Percentiles rank a stretch among this genome's conserved stretches.
Evolutionary conservation across 2,329 filamentous ascomycete genomes (phyloP).

Genomic region (Pseudofabraea citricarpa): DNA sequence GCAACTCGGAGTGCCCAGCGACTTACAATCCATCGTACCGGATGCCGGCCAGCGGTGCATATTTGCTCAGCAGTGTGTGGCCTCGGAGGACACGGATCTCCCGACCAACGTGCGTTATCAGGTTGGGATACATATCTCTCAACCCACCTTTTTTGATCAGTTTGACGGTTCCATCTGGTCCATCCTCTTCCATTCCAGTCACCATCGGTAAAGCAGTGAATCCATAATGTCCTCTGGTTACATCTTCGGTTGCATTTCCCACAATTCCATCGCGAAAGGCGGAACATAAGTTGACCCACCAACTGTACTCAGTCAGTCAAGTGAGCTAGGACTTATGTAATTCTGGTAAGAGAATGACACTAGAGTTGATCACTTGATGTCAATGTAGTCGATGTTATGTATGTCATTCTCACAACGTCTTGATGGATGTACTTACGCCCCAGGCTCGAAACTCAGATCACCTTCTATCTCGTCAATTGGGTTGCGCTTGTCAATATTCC

Average conservation of each 20-base stretch:
- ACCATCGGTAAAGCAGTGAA: slow-evolving; percentile 40
- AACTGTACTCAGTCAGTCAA: slow-evolving; percentile 34
- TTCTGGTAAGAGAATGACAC: no score
- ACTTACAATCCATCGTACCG: slow-evolving; percentile 51
- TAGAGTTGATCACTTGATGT: no score
- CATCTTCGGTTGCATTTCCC: slow-evolving; percentile 36
- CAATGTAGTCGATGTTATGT: no score
- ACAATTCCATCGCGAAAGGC: slow-evolving; percentile 50
- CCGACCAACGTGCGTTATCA: slow-evolving; percentile 45
- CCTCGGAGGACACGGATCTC: slow-evolving; percentile 47
- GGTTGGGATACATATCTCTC: slow-evolving; percentile 40
- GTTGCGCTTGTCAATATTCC: background rate
- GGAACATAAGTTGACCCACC: slow-evolving; percentile 51
- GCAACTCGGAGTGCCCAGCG: background rate
- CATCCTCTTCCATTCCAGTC: slow-evolving; percentile 40
- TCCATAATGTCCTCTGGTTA: slow-evolving; percentile 41
- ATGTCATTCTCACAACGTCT: background rate
- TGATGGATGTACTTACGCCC: slow-evolving; percentile 36
- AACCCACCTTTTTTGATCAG: slow-evolving; percentile 41
- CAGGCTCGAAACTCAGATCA: slow-evolving; percentile 37
- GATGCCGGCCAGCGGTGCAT: slow-evolving; percentile 44
- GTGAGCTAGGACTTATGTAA: no score
- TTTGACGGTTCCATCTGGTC: slow-evolving; percentile 13
- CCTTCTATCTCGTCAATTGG: background rate
- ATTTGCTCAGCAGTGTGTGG: slow-evolving; percentile 40